Conservation (phyloP, 1,284 basidiomycete species). For the Pseudomicrostroma phylloplanum region DNA sequence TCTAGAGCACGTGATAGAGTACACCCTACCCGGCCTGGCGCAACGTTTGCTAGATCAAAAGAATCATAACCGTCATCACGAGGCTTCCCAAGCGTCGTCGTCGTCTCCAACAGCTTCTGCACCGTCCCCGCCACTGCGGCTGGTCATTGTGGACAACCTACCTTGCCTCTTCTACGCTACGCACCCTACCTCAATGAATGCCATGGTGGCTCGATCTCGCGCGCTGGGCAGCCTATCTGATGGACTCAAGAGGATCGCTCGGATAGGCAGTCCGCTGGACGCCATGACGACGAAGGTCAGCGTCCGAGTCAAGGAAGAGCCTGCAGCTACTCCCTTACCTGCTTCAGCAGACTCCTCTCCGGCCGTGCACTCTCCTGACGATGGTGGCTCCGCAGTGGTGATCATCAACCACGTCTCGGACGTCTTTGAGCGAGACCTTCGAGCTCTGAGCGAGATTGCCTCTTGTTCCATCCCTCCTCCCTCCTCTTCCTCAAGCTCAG, state of each 20-base stretch:
- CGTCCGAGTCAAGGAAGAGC: background rate
- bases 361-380: background rate
- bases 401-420: conserved; percentile 8
- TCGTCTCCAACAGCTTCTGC: background rate
- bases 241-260: background rate
- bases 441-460: background rate
- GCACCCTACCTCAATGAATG: background rate
- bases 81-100: no score
- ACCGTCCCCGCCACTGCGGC: background rate
- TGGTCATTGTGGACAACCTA: background rate
- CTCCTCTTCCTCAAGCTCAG: background rate
- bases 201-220: conserved; percentile 2
- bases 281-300: background rate
- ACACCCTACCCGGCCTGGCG: background rate
- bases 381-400: conserved; percentile 4
- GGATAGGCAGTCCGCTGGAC: no score
- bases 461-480: background rate
- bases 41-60: background rate
- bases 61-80: no score
- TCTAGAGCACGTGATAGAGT: conserved; percentile 1
- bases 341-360: no score
- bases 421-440: conserved; percentile 6
- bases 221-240: background rate
- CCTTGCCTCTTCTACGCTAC: conserved; percentile 1
- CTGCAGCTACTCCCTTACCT: no score